phyloP scores from a whole-genome alignment of 441 rosid species.

The Erodium texanum region DNA sequence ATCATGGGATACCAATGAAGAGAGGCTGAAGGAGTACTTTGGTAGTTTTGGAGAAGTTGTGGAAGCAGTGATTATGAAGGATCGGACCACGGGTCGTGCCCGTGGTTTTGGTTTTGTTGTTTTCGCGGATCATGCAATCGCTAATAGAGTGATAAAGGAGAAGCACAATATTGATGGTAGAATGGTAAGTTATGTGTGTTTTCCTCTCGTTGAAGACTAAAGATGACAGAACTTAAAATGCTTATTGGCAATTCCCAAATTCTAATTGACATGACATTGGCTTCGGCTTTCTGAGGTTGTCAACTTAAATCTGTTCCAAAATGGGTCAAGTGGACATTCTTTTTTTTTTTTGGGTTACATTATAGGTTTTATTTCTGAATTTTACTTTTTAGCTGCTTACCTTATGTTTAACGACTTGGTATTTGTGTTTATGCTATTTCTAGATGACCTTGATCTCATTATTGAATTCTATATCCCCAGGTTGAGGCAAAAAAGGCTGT shows the following conservation, averaged over 20 bases:
- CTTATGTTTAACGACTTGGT: conserved; percentile 9
- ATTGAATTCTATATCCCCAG: conserved; percentile 30
- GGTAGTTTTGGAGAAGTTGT: conserved; percentile 75
- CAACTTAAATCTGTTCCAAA: conserved; percentile 25
- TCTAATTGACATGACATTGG: conserved; percentile 28
- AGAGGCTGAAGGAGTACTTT: conserved; percentile 80
- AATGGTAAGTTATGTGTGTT: conserved; percentile 43
- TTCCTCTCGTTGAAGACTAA: not conserved
- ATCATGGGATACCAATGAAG: conserved; percentile 98
- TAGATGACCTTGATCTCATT: conserved; percentile 20
- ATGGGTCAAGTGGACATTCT: conserved; percentile 17
- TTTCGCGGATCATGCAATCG: conserved; percentile 80
- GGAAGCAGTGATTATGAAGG: conserved; percentile 97
- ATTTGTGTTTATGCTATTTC: not conserved
- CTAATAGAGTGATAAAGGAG: conserved; percentile 71
- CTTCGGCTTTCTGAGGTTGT: conserved; percentile 18
- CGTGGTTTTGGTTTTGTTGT: conserved; percentile 97
- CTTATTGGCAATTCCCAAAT: conserved; percentile 18
- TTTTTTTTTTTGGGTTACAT: conserved; percentile 5
- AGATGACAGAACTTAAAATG: no score
- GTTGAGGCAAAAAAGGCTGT: conserved; percentile 96
- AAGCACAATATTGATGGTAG: conserved; percentile 88
- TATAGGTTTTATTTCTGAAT: not conserved
- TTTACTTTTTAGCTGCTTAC: conserved; percentile 2
- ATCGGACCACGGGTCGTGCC: conserved; percentile 96